These are phyloP conservation scores for Wickerhamiella slavikovae DNA, from an alignment of 805 yeast species.

Conservation along the genomic window DNA sequence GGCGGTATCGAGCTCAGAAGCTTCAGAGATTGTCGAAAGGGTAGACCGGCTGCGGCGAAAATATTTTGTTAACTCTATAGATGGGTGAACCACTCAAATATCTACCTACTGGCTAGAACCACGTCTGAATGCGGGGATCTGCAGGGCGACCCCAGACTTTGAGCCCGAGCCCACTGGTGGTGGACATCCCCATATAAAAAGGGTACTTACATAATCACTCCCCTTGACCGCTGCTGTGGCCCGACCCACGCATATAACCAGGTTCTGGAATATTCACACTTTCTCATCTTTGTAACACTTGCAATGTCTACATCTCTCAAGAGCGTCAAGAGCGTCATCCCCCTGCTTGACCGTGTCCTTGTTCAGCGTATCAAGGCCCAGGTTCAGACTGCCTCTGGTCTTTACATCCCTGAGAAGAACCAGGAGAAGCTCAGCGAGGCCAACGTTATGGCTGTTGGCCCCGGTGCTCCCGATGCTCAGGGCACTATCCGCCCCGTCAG, in stretches of 20 bases:
- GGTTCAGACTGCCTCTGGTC: constrained; percentile 79
- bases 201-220: too few relatives aligned
- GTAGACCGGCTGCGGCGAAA: constrained; percentile 23
- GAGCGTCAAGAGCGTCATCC: constrained; percentile 72
- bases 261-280: too few relatives aligned
- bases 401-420: constrained; percentile 89
- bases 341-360: constrained; percentile 86
- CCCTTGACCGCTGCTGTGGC: too few relatives aligned
- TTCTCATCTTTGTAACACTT: too few relatives aligned
- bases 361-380: constrained; percentile 89
- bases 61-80: not conserved
- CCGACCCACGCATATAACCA: too few relatives aligned
- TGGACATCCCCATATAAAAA: too few relatives aligned
- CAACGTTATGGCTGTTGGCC: constrained; percentile 84
- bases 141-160: too few relatives aligned
- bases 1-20: constrained; percentile 37
- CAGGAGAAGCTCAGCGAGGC: constrained; percentile 87
- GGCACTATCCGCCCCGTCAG: constrained; percentile 57
- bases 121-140: too few relatives aligned
- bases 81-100: too few relatives aligned
- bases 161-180: too few relatives aligned
- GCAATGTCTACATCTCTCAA: constrained; percentile 27
- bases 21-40: constrained; percentile 58
- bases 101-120: not conserved
- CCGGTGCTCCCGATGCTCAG: constrained; percentile 59